Evolutionary conservation across 169 alveolate species (phyloP).

Genomic region (Plasmodium relictum): DNA sequence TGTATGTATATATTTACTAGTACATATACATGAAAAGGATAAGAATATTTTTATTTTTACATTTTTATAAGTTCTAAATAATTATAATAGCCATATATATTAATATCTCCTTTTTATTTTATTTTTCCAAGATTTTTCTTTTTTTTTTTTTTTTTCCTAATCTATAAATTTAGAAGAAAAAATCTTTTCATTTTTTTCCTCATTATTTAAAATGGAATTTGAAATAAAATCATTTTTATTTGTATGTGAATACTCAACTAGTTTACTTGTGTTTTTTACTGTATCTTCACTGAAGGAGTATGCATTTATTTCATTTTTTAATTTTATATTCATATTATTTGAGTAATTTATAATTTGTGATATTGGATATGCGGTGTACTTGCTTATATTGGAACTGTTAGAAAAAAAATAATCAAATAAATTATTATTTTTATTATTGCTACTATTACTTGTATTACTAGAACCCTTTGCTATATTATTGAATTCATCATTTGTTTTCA

Average conservation of each 20-base stretch:
- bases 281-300: constrained; percentile 34
- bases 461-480: constrained; percentile 26
- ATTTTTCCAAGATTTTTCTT: background rate
- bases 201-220: background rate
- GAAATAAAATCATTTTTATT: no score
- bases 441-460: constrained; percentile 68
- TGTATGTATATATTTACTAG: background rate
- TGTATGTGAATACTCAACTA: constrained; percentile 26
- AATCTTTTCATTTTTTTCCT: background rate
- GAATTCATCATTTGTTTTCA: constrained; percentile 37
- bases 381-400: constrained; percentile 49
- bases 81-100: no score
- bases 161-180: background rate
- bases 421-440: constrained; percentile 63
- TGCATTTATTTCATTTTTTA: constrained; percentile 34
- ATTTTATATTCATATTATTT: constrained; percentile 16
- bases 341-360: constrained; percentile 71
- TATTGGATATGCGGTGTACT: constrained; percentile 53
- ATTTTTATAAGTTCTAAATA: background rate
- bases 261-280: constrained; percentile 13
- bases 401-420: constrained; percentile 65
- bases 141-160: background rate
- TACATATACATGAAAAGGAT: background rate
- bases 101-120: background rate
- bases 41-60: background rate